Evolutionary conservation across 129 eudicot species (phyloP).

Genomic region (Lonicera japonica): DNA sequence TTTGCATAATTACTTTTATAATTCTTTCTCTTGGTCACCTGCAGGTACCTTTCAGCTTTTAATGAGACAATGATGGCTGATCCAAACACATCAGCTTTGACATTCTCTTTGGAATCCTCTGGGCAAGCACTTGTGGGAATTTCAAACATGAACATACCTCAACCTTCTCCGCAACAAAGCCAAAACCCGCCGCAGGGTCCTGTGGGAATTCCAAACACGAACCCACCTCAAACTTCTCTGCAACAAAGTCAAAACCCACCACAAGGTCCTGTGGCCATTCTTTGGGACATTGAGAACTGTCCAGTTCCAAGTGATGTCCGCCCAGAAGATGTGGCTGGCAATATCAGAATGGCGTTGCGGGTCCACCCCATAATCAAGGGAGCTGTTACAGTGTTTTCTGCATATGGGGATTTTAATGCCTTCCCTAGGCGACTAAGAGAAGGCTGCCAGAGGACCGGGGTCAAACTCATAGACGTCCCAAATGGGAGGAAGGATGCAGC

Average conservation of each 20-base stretch:
- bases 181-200: slow-evolving; percentile 49
- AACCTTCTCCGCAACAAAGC: slow-evolving; percentile 24
- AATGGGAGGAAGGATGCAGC: slow-evolving; percentile 98
- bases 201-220: slow-evolving; percentile 63
- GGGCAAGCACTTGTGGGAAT: slow-evolving; percentile 34
- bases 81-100: slow-evolving; percentile 36
- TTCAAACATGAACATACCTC: slow-evolving; percentile 25
- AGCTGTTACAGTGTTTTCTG: slow-evolving; percentile 78
- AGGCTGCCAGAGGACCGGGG: slow-evolving; percentile 98
- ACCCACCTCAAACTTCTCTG: slow-evolving; percentile 14
- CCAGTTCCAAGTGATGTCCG: slow-evolving; percentile 87
- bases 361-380: slow-evolving; percentile 80
- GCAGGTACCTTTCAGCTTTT: slow-evolving; percentile 12
- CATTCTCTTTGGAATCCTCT: slow-evolving; percentile 40
- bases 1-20: too few relatives aligned
- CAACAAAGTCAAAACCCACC: slow-evolving; percentile 32
- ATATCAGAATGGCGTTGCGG: slow-evolving; percentile 82
- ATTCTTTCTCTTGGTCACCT: not conserved
- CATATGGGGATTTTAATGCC: slow-evolving; percentile 88
- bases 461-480: slow-evolving; percentile 86
- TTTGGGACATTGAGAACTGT: slow-evolving; percentile 98
- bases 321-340: slow-evolving; percentile 89
- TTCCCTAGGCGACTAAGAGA: slow-evolving; percentile 87
- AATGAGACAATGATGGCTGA: slow-evolving; percentile 36
- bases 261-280: slow-evolving; percentile 76